phyloP scores from a whole-genome alignment of 768 basidiomycete genomes.

The Rhizopogon salebrosus region DNA sequence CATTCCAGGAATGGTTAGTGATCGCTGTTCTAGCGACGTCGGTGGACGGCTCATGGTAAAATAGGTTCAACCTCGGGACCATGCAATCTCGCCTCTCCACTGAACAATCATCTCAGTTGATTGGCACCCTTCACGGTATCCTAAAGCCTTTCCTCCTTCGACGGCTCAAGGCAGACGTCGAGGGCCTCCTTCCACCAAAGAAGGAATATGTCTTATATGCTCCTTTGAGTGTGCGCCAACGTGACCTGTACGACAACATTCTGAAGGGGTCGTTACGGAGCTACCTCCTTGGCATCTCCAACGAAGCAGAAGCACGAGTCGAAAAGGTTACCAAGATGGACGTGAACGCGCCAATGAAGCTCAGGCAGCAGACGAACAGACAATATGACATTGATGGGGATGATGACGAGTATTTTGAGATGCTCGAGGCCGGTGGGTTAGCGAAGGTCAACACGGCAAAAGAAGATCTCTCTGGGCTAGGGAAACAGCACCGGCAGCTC shows the following conservation, averaged over 20 bases:
- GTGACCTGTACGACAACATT: constrained; percentile 80
- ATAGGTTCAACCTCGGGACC: constrained; percentile 69
- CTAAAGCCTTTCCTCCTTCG: constrained; percentile 94
- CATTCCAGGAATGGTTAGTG: constrained; percentile 83
- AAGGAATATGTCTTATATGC: constrained; percentile 95
- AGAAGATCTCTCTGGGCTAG: constrained; percentile 48
- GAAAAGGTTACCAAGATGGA: constrained; percentile 20
- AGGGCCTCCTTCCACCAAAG: constrained; percentile 73
- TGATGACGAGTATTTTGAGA: constrained; percentile 58
- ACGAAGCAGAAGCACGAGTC: constrained; percentile 14
- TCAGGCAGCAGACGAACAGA: constrained; percentile 29
- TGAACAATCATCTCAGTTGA: constrained; percentile 59
- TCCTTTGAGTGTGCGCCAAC: constrained; percentile 76
- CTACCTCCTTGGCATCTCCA: constrained; percentile 43
- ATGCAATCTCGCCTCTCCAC: constrained; percentile 52
- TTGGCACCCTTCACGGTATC: constrained; percentile 80
- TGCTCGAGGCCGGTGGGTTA: constrained; percentile 46
- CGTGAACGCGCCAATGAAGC: constrained; percentile 28
- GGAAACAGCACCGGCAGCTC: constrained; percentile 51
- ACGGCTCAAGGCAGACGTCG: constrained; percentile 87
- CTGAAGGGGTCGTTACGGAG: constrained; percentile 65
- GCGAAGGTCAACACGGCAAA: constrained; percentile 31
- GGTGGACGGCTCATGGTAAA: neutral
- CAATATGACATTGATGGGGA: constrained; percentile 54
- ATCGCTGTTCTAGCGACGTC: neutral